These are phyloP conservation scores for Penicillium crustosum DNA, from an alignment of 2,329 filamentous ascomycete species.

Conservation along the genomic window DNA sequence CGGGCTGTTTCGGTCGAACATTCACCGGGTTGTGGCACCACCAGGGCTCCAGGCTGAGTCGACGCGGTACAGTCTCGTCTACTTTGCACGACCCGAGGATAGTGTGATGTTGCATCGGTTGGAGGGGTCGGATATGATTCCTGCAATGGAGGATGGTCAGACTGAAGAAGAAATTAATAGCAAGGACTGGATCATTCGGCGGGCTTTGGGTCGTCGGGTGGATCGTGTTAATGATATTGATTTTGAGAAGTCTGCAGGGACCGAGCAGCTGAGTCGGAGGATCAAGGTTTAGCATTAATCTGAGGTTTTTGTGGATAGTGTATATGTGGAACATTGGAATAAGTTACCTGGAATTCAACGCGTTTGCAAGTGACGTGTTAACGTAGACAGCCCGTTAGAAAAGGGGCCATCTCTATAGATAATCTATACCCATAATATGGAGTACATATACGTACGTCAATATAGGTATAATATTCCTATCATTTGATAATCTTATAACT, in stretches of 20 bases:
- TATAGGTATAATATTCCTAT: too few relatives aligned
- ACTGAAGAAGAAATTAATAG: constrained; percentile 41
- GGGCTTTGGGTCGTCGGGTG: constrained; percentile 38
- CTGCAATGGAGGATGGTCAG: constrained; percentile 30
- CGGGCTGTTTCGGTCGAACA: constrained; percentile 42
- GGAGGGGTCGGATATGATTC: constrained; percentile 37
- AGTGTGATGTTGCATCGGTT: constrained; percentile 46
- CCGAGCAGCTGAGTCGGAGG: constrained; percentile 37
- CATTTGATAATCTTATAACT: background rate
- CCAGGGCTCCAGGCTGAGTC: constrained; percentile 48
- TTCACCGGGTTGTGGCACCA: constrained; percentile 53
- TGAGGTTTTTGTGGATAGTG: background rate
- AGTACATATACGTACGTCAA: too few relatives aligned
- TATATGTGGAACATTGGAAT: background rate
- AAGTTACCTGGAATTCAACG: background rate
- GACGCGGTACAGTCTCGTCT: constrained; percentile 55
- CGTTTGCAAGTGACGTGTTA: background rate
- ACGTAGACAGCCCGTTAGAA: too few relatives aligned
- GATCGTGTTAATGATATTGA: constrained; percentile 31
- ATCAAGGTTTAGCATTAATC: constrained; percentile 22
- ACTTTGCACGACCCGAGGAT: constrained; percentile 55
- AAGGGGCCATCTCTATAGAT: background rate
- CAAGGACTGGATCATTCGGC: constrained; percentile 45
- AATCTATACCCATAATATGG: background rate
- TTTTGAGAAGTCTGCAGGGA: constrained; percentile 35